Percentiles rank a stretch among this genome's conserved stretches.
These are phyloP conservation scores for Podospora pseudopauciseta DNA, from an alignment of 495 filamentous ascomycete genomes.

Conservation along the genomic window DNA sequence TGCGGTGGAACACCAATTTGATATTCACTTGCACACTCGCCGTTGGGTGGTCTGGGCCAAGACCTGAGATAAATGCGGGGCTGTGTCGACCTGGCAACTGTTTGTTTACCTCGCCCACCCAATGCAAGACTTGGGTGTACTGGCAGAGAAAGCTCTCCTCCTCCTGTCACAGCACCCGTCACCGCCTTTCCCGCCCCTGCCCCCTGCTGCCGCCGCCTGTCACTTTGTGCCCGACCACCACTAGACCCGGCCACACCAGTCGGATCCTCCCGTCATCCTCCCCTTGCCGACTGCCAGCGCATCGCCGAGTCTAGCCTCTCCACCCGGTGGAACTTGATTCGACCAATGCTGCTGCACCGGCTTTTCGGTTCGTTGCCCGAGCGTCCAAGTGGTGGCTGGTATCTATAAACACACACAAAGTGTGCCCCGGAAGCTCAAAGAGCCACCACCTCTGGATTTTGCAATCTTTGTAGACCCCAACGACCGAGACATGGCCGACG, in stretches of 20 bases:
- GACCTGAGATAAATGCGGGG: neutral
- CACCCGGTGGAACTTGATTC: conserved; percentile 5
- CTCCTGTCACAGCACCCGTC: conserved; percentile 7
- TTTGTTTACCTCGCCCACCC: conserved; percentile 16
- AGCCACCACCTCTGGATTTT: conserved; percentile 33
- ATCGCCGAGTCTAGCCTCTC: conserved; percentile 24
- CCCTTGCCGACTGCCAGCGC: conserved; percentile 25
- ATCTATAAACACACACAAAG: conserved; percentile 24
- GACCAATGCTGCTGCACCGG: conserved; percentile 13
- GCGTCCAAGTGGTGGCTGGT: conserved; percentile 13
- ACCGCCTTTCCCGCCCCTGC: conserved; percentile 5
- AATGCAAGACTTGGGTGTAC: neutral
- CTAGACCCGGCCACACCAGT: conserved; percentile 8
- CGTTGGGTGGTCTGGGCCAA: conserved; percentile 1
- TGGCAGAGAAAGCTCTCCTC: conserved; percentile 6
- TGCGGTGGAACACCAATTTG: neutral
- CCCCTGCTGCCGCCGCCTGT: neutral
- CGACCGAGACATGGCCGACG: neutral
- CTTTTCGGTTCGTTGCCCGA: conserved; percentile 24
- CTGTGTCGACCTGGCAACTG: conserved; percentile 10
- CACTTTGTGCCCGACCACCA: neutral
- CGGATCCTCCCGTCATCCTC: conserved; percentile 6
- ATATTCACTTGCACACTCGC: neutral
- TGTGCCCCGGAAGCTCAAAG: conserved; percentile 27
- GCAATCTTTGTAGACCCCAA: conserved; percentile 40